Base-by-base conservation (phyloP, 768 basidiomycete species). In the Boletus rubropictus region DNA sequence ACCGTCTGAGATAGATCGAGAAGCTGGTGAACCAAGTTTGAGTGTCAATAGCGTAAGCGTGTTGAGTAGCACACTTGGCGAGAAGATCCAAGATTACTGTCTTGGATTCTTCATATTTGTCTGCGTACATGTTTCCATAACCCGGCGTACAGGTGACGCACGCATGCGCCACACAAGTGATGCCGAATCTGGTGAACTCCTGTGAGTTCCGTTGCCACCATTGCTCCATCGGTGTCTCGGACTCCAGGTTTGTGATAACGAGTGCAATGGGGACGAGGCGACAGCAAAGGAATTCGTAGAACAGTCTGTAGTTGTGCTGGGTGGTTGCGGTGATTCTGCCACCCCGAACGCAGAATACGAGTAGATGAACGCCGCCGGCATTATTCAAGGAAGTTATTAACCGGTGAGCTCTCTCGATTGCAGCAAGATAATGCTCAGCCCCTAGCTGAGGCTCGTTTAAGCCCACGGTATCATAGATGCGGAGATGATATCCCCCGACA, bases 161-260 rank as follows among this genome's bases (percentile, higher is more conserved):
- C 4, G 61, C 63, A 31, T 67, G 60, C 3, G 54, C 65, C 7
- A 50, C 39, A 41, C 43, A 53, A 45, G 52, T 3, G 47, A 68
- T 58, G 14, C 52, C 51, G 25, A 57, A 54, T 28, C 43, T 50
- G 24, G 40, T 43, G 47, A 67, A 63, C 34, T 55, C 57, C 6
- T 50, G 39, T 24, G 57, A 48, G 42, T 68, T 68, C 39, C 54
- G 44, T n/a, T 52, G 48, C 68, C 67, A 68, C 68, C 67, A 68
- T 6, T 12, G 29, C 24, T 68, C 68, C 65, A 68, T 68, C 33
- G 51, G 53, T 12, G 56, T 53, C 48, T 63, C 58, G 17, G 57
- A 51, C 47, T 72, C 73, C 8, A 74, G 48, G 41, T 73, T 67
- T 4, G 70, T 74, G 31, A 74, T 58, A 24, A 68, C 68, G 14